Conservation (phyloP, 208 protist species). For the Leishmania tropica region DNA sequence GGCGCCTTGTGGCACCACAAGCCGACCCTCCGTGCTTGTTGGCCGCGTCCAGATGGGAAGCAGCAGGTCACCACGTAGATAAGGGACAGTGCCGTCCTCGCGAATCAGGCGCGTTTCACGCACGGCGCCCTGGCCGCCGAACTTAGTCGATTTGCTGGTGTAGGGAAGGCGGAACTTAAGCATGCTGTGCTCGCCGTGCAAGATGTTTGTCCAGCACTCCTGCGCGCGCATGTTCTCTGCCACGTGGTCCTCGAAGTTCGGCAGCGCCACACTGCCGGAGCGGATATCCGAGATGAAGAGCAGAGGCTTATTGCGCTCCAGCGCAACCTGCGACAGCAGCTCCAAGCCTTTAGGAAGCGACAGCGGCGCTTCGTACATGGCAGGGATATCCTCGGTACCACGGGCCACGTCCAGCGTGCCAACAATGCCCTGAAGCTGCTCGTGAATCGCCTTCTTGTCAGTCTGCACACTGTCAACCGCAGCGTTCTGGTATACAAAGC, state of each 20-base stretch:
- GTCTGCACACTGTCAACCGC: slow-evolving; percentile 38
- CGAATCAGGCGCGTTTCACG: slow-evolving; percentile 57
- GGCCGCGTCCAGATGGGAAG: slow-evolving; percentile 95
- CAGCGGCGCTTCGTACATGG: slow-evolving; percentile 84
- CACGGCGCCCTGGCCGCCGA: slow-evolving; percentile 45
- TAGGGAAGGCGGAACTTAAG: slow-evolving; percentile 97
- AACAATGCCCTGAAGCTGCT: slow-evolving; percentile 68
- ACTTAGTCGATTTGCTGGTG: slow-evolving; percentile 57
- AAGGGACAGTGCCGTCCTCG: slow-evolving; percentile 77
- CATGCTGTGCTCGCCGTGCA: slow-evolving; percentile 90
- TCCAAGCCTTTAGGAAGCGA: slow-evolving; percentile 67
- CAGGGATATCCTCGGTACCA: slow-evolving; percentile 85
- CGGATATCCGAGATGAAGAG: slow-evolving; percentile 96
- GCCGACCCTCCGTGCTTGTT: slow-evolving; percentile 95
- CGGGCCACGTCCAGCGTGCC: slow-evolving; percentile 87
- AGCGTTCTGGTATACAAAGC: slow-evolving; percentile 56
- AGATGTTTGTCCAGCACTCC: slow-evolving; percentile 90
- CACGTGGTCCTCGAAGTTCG: slow-evolving; percentile 93
- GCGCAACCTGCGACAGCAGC: slow-evolving; percentile 67
- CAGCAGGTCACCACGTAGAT: slow-evolving; percentile 91
- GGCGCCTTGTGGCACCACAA: slow-evolving; percentile 87
- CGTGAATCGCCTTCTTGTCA: slow-evolving; percentile 65
- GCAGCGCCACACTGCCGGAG: slow-evolving; percentile 77
- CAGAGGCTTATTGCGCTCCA: slow-evolving; percentile 81
- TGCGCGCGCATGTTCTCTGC: slow-evolving; percentile 93